phyloP scores from a whole-genome alignment of 345 rosid genomes.

The Garcia nutans region DNA sequence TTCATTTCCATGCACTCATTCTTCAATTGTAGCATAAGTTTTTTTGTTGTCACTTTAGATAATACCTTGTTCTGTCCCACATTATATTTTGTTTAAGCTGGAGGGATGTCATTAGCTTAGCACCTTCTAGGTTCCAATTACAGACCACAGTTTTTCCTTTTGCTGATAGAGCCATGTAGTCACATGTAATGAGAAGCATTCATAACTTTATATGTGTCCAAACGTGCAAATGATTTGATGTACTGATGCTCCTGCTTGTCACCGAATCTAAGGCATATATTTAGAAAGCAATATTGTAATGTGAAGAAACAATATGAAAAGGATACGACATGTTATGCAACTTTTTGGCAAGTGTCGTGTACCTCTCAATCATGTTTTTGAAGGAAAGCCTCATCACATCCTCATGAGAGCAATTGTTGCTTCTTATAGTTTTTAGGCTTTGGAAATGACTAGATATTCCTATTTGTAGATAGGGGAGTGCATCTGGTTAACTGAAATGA shows the following conservation, averaged over 20 bases:
- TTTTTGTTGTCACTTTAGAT: neutral
- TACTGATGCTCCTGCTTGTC: no score
- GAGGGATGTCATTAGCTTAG: neutral
- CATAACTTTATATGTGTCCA: neutral
- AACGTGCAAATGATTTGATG: neutral
- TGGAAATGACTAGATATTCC: neutral
- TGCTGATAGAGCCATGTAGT: neutral
- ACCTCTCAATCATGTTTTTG: neutral
- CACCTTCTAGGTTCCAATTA: neutral
- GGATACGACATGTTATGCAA: neutral
- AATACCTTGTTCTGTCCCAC: neutral
- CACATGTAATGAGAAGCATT: neutral
- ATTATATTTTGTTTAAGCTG: neutral
- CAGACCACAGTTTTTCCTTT: neutral
- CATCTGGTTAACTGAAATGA: no score
- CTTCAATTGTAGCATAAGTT: neutral
- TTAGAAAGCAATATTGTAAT: no score
- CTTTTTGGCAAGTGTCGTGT: neutral
- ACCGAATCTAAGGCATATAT: neutral
- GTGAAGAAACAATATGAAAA: no score
- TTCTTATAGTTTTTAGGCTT: neutral
- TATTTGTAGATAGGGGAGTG: no score
- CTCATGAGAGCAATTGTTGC: neutral
- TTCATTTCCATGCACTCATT: constrained; percentile 14
- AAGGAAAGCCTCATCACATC: neutral